Conservation (phyloP, 768 basidiomycete species). For the Kwoniella heveanensis region DNA sequence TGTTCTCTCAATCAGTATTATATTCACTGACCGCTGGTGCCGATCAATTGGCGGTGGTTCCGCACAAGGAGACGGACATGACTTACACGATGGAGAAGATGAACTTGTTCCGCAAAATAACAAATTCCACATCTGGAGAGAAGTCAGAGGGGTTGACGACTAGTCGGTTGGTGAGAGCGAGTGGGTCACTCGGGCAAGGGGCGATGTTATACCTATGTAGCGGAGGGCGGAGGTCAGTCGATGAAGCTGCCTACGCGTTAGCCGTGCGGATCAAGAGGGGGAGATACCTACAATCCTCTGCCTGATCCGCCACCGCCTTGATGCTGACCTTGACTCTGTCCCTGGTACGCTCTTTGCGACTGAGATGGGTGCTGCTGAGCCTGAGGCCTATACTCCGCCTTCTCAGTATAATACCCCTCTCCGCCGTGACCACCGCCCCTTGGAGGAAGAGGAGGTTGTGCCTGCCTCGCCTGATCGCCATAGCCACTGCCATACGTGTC, state of each 20-base stretch:
- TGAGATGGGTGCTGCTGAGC: conserved; percentile 16
- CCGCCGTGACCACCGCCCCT: conserved; percentile 8
- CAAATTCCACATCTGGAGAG: conserved; percentile 66
- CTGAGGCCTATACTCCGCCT: conserved; percentile 36
- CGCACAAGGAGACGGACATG: too few relatives aligned
- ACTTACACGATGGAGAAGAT: conserved; percentile 73
- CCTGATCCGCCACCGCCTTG: conserved; percentile 15
- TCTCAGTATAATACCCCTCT: conserved; percentile 36
- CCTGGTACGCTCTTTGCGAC: conserved; percentile 23
- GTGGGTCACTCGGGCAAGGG: conserved; percentile 65
- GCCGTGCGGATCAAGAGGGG: too few relatives aligned
- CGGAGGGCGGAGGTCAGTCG: neutral
- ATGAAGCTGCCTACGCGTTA: neutral
- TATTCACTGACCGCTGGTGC: too few relatives aligned
- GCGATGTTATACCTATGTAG: conserved; percentile 59
- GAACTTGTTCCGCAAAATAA: conserved; percentile 71
- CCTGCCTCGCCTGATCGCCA: conserved; percentile 8
- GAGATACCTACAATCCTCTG: conserved; percentile 35
- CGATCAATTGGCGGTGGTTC: too few relatives aligned
- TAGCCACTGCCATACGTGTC: conserved; percentile 18
- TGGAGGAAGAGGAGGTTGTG: conserved; percentile 25
- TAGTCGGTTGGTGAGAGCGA: conserved; percentile 79
- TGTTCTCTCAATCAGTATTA: too few relatives aligned
- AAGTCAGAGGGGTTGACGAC: conserved; percentile 81
- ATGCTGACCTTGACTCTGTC: conserved; percentile 19